A percentile compares a stretch with the other conserved stretches of the same genome.
phyloP scores from a whole-genome alignment of 2,329 filamentous ascomycete species.

The Onygenales sp. region DNA sequence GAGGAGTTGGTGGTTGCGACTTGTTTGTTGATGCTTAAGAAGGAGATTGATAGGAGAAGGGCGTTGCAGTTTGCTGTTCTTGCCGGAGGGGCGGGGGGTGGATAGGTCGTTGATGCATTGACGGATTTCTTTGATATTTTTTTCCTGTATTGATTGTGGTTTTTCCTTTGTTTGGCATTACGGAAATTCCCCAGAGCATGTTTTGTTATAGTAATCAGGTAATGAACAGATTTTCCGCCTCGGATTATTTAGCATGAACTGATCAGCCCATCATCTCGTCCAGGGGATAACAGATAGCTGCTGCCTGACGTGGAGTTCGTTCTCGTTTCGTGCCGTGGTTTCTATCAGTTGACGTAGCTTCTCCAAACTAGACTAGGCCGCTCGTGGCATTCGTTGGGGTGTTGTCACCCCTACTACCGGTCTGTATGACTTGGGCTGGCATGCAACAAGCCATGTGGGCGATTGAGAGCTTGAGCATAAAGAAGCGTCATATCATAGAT shows the following conservation, averaged over 20 bases:
- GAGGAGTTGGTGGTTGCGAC: slow-evolving; percentile 47
- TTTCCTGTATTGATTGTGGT: background rate
- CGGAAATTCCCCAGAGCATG: no score
- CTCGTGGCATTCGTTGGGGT: slow-evolving; percentile 5
- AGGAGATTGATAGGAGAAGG: slow-evolving; percentile 52
- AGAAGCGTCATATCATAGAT: slow-evolving; percentile 4
- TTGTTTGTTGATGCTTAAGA: slow-evolving; percentile 55
- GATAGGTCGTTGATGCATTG: background rate
- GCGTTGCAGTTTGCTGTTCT: slow-evolving; percentile 40
- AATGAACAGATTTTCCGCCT: background rate
- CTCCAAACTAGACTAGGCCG: background rate
- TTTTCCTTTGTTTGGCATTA: background rate
- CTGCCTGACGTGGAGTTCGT: no score
- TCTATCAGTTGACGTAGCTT: no score
- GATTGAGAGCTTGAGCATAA: slow-evolving; percentile 7
- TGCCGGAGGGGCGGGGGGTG: background rate
- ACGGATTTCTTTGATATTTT: background rate
- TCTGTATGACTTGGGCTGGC: background rate
- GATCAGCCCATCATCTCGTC: background rate
- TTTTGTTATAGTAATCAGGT: background rate
- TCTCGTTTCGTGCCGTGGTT: no score
- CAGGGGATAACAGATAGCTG: no score
- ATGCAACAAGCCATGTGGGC: slow-evolving; percentile 7
- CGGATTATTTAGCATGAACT: background rate
- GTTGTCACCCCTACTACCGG: slow-evolving; percentile 6